Conservation (phyloP, 495 filamentous ascomycete genomes). For the Cryomyces minteri region DNA sequence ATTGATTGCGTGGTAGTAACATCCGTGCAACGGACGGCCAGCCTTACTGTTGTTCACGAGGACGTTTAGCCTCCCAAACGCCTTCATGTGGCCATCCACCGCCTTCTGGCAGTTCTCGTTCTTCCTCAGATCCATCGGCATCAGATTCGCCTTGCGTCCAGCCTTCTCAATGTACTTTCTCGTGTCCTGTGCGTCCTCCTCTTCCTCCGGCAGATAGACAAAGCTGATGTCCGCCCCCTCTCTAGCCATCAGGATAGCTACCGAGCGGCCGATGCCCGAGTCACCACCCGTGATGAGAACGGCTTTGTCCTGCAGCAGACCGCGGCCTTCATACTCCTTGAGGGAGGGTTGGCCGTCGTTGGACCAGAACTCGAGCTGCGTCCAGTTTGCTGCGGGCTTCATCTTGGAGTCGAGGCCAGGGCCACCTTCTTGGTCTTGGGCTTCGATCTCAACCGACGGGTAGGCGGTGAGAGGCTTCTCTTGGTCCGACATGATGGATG, state of each 20-base stretch:
- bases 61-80: slow-evolving; percentile 8
- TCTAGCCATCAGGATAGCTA: not conserved
- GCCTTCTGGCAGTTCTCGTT: slow-evolving; percentile 9
- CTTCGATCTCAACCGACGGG: not conserved
- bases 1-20: not conserved
- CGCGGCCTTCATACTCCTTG: slow-evolving; percentile 11
- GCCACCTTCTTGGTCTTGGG: slow-evolving; percentile 7
- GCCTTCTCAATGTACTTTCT: slow-evolving; percentile 6
- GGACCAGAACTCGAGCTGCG: slow-evolving; percentile 10
- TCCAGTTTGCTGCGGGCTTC: slow-evolving; percentile 7
- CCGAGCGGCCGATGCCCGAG: slow-evolving; percentile 6
- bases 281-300: slow-evolving; percentile 9
- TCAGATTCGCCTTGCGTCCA: slow-evolving; percentile 4
- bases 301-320: slow-evolving; percentile 9
- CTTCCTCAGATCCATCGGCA: slow-evolving; percentile 5
- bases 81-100: slow-evolving; percentile 4
- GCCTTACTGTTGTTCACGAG: slow-evolving; percentile 9
- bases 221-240: not conserved
- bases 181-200: slow-evolving; percentile 9
- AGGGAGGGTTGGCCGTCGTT: slow-evolving; percentile 7
- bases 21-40: not conserved
- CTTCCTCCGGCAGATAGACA: slow-evolving; percentile 1
- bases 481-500: slow-evolving; percentile 1
- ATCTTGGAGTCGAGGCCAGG: slow-evolving; percentile 10
- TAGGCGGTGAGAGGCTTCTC: slow-evolving; percentile 1